phyloP scores from a whole-genome alignment of 1,139 yeast genomes.

The Hyphopichia wangnamkhiaoensis region DNA sequence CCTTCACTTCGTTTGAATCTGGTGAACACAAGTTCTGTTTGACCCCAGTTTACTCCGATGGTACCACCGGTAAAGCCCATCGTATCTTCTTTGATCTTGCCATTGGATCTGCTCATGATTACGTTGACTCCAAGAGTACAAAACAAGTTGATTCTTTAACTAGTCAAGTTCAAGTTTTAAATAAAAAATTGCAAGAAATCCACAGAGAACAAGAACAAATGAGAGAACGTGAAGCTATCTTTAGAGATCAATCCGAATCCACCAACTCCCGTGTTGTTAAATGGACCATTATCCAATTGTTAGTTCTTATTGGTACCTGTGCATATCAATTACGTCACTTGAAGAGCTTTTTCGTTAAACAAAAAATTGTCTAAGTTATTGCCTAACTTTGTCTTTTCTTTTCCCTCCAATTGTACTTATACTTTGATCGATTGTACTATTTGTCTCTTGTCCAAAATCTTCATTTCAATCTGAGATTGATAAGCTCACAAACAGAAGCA shows the following conservation, averaged over 20 bases:
- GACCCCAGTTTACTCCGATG: slow-evolving; percentile 44
- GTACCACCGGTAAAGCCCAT: slow-evolving; percentile 34
- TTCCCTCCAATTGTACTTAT: too few relatives aligned
- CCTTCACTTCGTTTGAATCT: slow-evolving; percentile 43
- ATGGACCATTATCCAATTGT: slow-evolving; percentile 48
- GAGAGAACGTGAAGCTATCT: slow-evolving; percentile 49
- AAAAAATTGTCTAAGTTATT: slow-evolving; percentile 42
- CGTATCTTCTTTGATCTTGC: slow-evolving; percentile 50
- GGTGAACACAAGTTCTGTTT: slow-evolving; percentile 54
- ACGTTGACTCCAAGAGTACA: slow-evolving; percentile 49
- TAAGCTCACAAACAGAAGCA: too few relatives aligned
- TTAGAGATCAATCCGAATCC: slow-evolving; percentile 49
- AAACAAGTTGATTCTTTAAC: slow-evolving; percentile 47
- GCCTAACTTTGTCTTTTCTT: too few relatives aligned
- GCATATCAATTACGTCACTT: slow-evolving; percentile 51
- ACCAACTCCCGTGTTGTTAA: slow-evolving; percentile 48
- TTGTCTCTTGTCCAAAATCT: too few relatives aligned
- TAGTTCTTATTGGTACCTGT: slow-evolving; percentile 50
- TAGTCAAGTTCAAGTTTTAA: slow-evolving; percentile 37
- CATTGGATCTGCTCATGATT: slow-evolving; percentile 49
- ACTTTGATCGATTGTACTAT: too few relatives aligned
- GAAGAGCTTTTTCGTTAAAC: slow-evolving; percentile 54
- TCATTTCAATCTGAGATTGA: too few relatives aligned
- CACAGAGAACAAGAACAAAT: slow-evolving; percentile 49
- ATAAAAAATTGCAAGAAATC: slow-evolving; percentile 43